Evolutionary conservation across 495 filamentous ascomycete species (phyloP).

Genomic region (Annulohypoxylon stygium): DNA sequence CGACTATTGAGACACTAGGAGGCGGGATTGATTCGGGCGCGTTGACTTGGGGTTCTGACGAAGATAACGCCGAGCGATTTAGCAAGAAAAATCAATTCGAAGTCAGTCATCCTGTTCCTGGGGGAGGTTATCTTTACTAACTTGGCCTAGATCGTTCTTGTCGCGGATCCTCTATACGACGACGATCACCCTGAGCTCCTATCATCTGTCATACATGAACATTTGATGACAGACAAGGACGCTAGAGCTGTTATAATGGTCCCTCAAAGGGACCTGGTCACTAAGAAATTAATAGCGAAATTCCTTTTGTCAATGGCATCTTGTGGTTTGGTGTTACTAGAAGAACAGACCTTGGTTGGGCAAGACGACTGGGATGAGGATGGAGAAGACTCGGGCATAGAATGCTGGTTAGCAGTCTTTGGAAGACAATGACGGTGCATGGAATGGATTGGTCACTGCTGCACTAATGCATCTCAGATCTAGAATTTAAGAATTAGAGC

Average conservation of each 20-base stretch:
- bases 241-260: slow-evolving; percentile 61
- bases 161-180: slow-evolving; percentile 62
- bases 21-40: slow-evolving; percentile 54
- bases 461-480: not conserved
- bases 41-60: slow-evolving; percentile 59
- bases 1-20: slow-evolving; percentile 51
- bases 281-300: slow-evolving; percentile 49
- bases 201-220: slow-evolving; percentile 56
- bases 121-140: slow-evolving; percentile 27
- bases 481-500: not conserved
- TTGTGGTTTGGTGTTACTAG: slow-evolving; percentile 47
- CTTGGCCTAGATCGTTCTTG: slow-evolving; percentile 55
- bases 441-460: not conserved
- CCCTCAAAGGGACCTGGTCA: slow-evolving; percentile 58
- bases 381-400: slow-evolving; percentile 50
- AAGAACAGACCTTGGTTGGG: slow-evolving; percentile 55
- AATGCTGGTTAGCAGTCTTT: slow-evolving; percentile 64
- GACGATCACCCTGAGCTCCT: slow-evolving; percentile 62
- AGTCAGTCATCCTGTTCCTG: slow-evolving; percentile 43
- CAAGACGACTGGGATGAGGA: slow-evolving; percentile 63
- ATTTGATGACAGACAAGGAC: slow-evolving; percentile 52
- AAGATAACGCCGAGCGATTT: slow-evolving; percentile 54
- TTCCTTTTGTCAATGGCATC: slow-evolving; percentile 49
- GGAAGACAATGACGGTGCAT: slow-evolving; percentile 36
- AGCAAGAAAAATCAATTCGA: slow-evolving; percentile 52